Base-by-base conservation (phyloP, 2,329 filamentous ascomycete genomes). In the Aspergillus tamarii region DNA sequence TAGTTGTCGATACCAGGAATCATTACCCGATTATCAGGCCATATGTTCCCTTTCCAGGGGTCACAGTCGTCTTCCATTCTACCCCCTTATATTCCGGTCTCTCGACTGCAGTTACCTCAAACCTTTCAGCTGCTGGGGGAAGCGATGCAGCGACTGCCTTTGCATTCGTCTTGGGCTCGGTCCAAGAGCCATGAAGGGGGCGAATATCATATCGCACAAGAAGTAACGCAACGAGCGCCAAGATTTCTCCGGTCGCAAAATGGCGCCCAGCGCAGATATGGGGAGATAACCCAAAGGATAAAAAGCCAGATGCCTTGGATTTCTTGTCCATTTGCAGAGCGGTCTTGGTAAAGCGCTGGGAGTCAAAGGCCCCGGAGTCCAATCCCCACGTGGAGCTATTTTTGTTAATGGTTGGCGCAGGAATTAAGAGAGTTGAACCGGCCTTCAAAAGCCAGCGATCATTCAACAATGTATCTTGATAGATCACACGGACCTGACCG, bases 271-370 rank as follows among this genome's bases (percentile, higher is more conserved):
- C 82, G 62, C 83, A 85, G 9, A 84, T 67, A 7, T 79, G 81
- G 56, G 81, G 82, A 14, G 84, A 83, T 4, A 83, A 78, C 2
- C 84, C 84, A 67, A 86, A 86, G 0, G 80, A 75, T 26, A 83
- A 72, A 62, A 84, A 84, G 0, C 69, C 71, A 26, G 66, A 67
- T 4, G 7, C 76, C 70, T 23, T 67, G 19, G 64, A 66, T 11
- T 58, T 46, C 10, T 67, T 64, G 26, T 65, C 63, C 3, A 64
- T 61, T 19, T 57, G 5, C 14, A 16, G 23, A 23, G 12, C 23
- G 12, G 12, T 39, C 46, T 63, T 68, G 8, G 70, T 61, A 28
- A 67, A 76, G 11, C 74, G 68, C 6, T 53, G 57, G 4, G 73
- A 64, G 30, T 74, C 61, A 41, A 75, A 75, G 0, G 66, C 66